phyloP scores from a whole-genome alignment of 495 filamentous ascomycete genomes.

The Podospora pseudoanserina region DNA sequence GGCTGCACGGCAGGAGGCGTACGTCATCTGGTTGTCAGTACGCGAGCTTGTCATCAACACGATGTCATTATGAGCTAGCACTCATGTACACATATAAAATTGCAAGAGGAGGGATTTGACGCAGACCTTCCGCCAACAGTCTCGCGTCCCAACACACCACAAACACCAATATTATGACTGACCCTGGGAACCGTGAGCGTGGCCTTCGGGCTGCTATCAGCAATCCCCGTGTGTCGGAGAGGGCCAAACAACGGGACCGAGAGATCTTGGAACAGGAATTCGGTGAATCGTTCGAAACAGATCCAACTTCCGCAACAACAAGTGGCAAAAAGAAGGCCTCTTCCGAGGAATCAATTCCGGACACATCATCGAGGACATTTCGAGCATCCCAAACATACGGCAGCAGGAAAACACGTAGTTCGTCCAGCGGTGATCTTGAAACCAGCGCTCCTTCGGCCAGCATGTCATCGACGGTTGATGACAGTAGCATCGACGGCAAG shows the following conservation, averaged over 20 bases:
- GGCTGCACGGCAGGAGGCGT: background rate
- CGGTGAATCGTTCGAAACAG: conserved; percentile 15
- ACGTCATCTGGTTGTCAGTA: background rate
- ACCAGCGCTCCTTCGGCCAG: background rate
- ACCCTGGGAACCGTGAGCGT: conserved; percentile 28
- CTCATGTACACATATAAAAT: background rate
- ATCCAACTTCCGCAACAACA: background rate
- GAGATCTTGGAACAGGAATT: conserved; percentile 22
- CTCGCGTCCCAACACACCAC: background rate
- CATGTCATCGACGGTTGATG: background rate
- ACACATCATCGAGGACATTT: background rate
- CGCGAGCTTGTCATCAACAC: background rate
- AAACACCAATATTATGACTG: conserved; percentile 17
- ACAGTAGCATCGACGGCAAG: conserved; percentile 16
- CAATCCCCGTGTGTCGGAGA: conserved; percentile 41
- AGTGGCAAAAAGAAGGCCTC: conserved; percentile 12
- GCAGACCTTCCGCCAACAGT: background rate
- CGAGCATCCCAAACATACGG: background rate
- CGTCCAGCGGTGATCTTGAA: conserved; percentile 15
- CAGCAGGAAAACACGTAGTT: conserved; percentile 16
- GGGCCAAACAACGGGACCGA: conserved; percentile 43
- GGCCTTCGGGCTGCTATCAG: conserved; percentile 31
- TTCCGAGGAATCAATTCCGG: background rate
- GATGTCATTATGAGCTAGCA: background rate
- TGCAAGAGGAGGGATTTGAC: background rate